These are phyloP conservation scores for Leavenworthia alabamica DNA, from an alignment of 345 rosid genomes.

Conservation along the genomic window DNA sequence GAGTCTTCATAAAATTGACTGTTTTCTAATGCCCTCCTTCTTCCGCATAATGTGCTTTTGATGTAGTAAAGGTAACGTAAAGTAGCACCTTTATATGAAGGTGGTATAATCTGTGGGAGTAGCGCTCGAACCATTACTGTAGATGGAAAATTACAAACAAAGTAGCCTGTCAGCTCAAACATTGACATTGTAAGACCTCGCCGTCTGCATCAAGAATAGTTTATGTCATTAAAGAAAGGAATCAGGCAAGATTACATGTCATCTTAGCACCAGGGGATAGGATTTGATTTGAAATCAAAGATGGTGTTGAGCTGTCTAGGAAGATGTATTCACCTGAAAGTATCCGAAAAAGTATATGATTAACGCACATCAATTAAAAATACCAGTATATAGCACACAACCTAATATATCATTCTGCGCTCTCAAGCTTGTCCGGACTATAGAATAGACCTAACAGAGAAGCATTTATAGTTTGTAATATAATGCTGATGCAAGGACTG, in stretches of 20 bases:
- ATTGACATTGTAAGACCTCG: neutral
- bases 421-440: slow-evolving; percentile 4
- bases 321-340: slow-evolving; percentile 80
- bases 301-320: slow-evolving; percentile 56
- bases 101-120: slow-evolving; percentile 74
- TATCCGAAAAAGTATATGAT: slow-evolving; percentile 6
- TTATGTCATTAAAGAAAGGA: slow-evolving; percentile 8
- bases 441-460: neutral
- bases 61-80: slow-evolving; percentile 82
- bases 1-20: slow-evolving; percentile 43
- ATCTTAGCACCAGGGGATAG: slow-evolving; percentile 59
- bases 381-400: slow-evolving; percentile 6
- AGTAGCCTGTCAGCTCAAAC: slow-evolving; percentile 15
- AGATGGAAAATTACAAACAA: slow-evolving; percentile 21
- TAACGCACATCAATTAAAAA: slow-evolving; percentile 5
- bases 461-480: neutral
- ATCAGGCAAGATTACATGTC: slow-evolving; percentile 48
- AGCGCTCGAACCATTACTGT: slow-evolving; percentile 66
- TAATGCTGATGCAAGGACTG: slow-evolving; percentile 2
- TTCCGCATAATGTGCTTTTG: slow-evolving; percentile 50
- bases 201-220: slow-evolving; percentile 5
- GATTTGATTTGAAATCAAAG: slow-evolving; percentile 58
- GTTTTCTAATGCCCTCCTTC: slow-evolving; percentile 61
- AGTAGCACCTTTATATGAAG: slow-evolving; percentile 80
- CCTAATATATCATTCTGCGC: neutral